Evolutionary conservation across 768 basidiomycete genomes (phyloP), one percentile per base, ranked within the genome.

Genomic region (Agrocybe pediades): DNA sequence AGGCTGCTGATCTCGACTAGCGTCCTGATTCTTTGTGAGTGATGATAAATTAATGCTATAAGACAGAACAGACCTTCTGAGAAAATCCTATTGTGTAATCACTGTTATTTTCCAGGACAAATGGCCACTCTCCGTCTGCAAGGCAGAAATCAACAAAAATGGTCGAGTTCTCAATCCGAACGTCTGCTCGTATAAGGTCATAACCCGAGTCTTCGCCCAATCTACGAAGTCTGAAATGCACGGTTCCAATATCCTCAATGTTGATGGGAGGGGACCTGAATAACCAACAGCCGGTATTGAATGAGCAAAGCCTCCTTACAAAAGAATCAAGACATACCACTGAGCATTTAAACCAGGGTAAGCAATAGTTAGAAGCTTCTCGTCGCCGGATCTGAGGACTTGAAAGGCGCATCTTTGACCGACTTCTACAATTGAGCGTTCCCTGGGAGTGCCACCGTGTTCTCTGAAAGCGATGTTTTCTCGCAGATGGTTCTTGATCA

Each of bases 181-280:
- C 77, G 58, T 98, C 93, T 4, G 86, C 83, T 15, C 84, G 79
- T 52, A 96, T 71, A 25, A 98, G 74, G 36, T 81, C 75, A 41
- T 71, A 67, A n/a, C 64, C 64, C 45, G 67, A 68, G 51, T 60
- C 52, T 40, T 63, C 64, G 17, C 68, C 70, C n/a, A 76, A 67
- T 26, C 73, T 74, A 42, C 75, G 74, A 11, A 95, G 70, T 9
- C 89, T 87, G 62, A 95, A 79, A 63, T 94, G 83, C 2, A 92
- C 80, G 23, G 80, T 74, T 16, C 97, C 97, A 54, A 99, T 92
- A 61, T 96, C 90, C 63, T 94, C 86, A 30, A 98, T 80, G 65
- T 91, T 93, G 71, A 98, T 86, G 1, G 95, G 92, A 1, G 95
- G 78, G 1, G 96, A 95, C 95, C 95, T 97, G 44, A n/a, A n/a